A percentile compares a stretch with the other conserved stretches of the same genome.
These are phyloP conservation scores for Trichoderma aggressivum DNA, from an alignment of 2,329 filamentous ascomycete species.

Conservation along the genomic window DNA sequence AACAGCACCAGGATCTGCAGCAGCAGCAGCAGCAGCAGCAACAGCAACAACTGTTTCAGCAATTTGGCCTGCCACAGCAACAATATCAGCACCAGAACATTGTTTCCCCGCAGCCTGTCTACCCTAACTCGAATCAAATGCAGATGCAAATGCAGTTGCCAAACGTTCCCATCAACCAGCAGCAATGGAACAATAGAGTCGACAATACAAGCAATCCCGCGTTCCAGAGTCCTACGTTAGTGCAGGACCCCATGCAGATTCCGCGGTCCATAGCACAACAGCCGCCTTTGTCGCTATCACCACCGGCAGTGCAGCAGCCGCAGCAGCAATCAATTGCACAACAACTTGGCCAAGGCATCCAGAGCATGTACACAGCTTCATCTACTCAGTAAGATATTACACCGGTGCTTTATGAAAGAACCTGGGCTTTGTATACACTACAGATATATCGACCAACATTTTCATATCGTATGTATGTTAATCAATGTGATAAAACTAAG, in stretches of 20 bases:
- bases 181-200: neutral
- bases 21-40: neutral
- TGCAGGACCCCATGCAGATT: neutral
- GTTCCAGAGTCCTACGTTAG: neutral
- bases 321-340: neutral
- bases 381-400: too few relatives aligned
- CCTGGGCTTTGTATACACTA: too few relatives aligned
- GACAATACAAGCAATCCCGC: neutral
- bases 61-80: neutral
- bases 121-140: neutral
- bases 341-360: neutral
- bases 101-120: neutral
- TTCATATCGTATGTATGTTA: too few relatives aligned
- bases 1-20: neutral
- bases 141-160: neutral
- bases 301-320: neutral
- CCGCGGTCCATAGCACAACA: neutral
- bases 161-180: neutral
- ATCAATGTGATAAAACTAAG: too few relatives aligned
- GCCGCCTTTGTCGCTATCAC: neutral
- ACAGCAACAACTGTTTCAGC: neutral
- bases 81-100: neutral
- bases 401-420: too few relatives aligned
- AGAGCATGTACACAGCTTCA: neutral
- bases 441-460: too few relatives aligned